Conservation (phyloP, 805 yeast genomes). For the Maudiozyma serrabonitensis region DNA sequence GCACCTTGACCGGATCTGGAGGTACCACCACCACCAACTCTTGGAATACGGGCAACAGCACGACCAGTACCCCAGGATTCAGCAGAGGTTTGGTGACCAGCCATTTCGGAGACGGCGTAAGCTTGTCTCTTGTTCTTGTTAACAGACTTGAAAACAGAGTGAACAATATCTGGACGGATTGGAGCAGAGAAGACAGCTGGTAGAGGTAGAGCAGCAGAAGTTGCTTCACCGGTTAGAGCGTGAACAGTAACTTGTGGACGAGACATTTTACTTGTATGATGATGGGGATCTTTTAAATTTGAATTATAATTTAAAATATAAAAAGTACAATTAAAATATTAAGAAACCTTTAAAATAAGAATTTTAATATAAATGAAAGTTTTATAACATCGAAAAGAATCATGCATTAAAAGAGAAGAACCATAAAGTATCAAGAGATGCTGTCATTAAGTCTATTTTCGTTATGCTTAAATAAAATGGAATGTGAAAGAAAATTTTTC, state of each 20-base stretch:
- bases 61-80: constrained; percentile 99
- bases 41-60: constrained; percentile 99
- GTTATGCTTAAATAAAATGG: neutral
- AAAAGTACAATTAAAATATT: neutral
- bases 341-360: neutral
- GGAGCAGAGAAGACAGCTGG: constrained; percentile 99
- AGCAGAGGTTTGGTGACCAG: constrained; percentile 99
- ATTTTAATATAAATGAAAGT: neutral
- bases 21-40: constrained; percentile 99
- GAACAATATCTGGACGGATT: constrained; percentile 98
- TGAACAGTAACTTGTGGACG: constrained; percentile 97
- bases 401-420: no score
- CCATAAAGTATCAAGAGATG: no score
- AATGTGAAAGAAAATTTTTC: neutral
- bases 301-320: neutral
- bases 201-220: constrained; percentile 76
- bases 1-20: constrained; percentile 99
- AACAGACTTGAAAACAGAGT: constrained; percentile 95
- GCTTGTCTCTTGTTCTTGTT: constrained; percentile 99
- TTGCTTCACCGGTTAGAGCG: constrained; percentile 78
- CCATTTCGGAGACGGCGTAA: constrained; percentile 98
- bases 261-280: constrained; percentile 29
- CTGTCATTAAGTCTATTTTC: neutral
- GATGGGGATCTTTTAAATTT: constrained; percentile 1
- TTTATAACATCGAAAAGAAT: no score